Percentiles rank a stretch among this genome's conserved stretches.
Conservation (phyloP, 345 rosid genomes). For the Ailanthus altissimus region DNA sequence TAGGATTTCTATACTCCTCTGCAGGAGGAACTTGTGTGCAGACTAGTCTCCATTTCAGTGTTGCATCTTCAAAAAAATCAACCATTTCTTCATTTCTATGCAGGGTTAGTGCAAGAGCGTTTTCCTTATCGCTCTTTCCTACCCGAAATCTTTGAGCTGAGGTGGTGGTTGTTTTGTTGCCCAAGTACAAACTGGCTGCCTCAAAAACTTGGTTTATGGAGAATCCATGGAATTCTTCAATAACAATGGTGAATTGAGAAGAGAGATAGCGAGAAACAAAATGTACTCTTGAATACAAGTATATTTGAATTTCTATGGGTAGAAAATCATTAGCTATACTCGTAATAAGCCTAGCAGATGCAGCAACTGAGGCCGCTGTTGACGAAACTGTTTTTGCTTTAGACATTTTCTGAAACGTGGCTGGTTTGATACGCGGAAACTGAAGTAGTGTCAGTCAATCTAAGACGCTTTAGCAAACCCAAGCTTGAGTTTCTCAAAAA, state of each 20-base stretch:
- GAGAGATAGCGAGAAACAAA: slow-evolving; percentile 1
- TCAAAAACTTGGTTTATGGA: slow-evolving; percentile 28
- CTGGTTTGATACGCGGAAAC: too few species aligned
- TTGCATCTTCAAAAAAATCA: slow-evolving; percentile 25
- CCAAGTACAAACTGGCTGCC: slow-evolving; percentile 27
- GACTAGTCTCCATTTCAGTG: slow-evolving; percentile 27
- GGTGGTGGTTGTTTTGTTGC: slow-evolving; percentile 9
- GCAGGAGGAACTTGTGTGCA: background rate
- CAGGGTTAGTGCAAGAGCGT: slow-evolving; percentile 5
- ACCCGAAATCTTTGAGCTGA: slow-evolving; percentile 14
- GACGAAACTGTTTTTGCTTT: slow-evolving; percentile 13
- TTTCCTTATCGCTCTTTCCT: slow-evolving; percentile 26
- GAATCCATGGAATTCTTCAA: slow-evolving; percentile 31
- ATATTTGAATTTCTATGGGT: background rate
- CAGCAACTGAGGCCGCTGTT: slow-evolving; percentile 19
- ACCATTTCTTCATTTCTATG: slow-evolving; percentile 26
- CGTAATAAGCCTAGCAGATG: slow-evolving; percentile 20
- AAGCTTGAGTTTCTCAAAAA: background rate
- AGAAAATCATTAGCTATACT: slow-evolving; percentile 22
- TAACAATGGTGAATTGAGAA: slow-evolving; percentile 27
- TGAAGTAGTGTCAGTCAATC: too few species aligned
- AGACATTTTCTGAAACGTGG: slow-evolving; percentile 11
- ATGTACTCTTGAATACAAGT: background rate
- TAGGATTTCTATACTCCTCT: background rate
- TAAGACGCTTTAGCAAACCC: background rate